Evolutionary conservation across 2,329 filamentous ascomycete genomes (phyloP), one percentile per base, ranked within the genome.

Genomic region (Xylariaceae sp.): DNA sequence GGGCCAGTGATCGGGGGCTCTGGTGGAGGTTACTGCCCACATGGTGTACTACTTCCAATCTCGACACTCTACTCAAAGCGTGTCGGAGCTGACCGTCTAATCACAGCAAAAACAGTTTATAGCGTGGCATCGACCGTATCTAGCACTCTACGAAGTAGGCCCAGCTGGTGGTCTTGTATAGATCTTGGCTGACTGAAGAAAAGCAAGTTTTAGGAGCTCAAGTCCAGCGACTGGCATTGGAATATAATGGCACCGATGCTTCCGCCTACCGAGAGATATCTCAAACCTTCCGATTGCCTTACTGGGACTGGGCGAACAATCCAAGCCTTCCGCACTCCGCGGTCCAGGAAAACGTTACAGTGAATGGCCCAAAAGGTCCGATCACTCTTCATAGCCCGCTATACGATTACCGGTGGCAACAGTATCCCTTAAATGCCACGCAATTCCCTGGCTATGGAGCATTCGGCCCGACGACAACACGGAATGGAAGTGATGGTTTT

Each of bases 41-140:
- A 81, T 44, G 69, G 70, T 52, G 77, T 80, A 68, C 60, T 69
- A 43, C 42, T 60, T 33, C 28, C 13, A 14, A 33, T 39, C 14
- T 40, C 43, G 48, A 7, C 10, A 3, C 17, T 31, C 28, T 17
- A 6, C 2, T 5, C 36, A 34, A 11, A 34, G 34, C n/a, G 16
- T 14, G 31, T 41, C 45, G 53, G 19, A 53, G 50, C 42, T 46
- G 12, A 57, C 43, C 53, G 45, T 9, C 18, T 34, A 34, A n/a
- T 18, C 14, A 39, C 36, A 60, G 77, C 75, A 80, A 62, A 66
- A 71, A n/a, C 62, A 76, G 19, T 80, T 82, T 56, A 61, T 74
- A 6, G 66, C 75, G 16, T 84, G 79, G 81, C 81, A 85, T 63
- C 76, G 80, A 6, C 75, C 79, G 3, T 83, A 79, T 53, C 60